Evolutionary conservation across 2,329 filamentous ascomycete genomes (phyloP), one percentile per base, ranked within the genome.

Genomic region (Colletotrichum noveboracense): DNA sequence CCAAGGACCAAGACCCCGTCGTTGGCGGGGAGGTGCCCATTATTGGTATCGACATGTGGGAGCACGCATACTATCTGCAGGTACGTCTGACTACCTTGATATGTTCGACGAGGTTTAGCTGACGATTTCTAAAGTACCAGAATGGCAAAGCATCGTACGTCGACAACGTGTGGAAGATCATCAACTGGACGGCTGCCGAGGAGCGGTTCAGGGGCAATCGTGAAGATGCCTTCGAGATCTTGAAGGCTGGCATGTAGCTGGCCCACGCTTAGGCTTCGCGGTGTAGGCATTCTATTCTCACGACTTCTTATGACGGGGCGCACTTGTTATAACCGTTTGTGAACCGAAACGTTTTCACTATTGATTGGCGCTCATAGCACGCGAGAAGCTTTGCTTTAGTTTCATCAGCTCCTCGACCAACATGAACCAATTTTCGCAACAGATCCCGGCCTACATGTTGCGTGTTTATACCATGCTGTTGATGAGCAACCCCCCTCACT

Each of bases 1-100:
- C 94, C 16, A 95, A 95, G 83, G 95, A 98, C 82, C 95, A 98
- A 86, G 95, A 97, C 81, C 93, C 93, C 1, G 90, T 95, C 6
- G 90, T 93, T 13, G 79, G 87, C 13, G 89, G 90, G 4, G 64
- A 66, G 64, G 89, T 91, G 18, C 93, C 93, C 9, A 86, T 98
- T n/a, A 88, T 96, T 55, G 95, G 95, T 0, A 89, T 98, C 3
- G 95, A 98, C 83, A 96, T 97, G 91, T 97, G 95, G 95, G 95
- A 98, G 86, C 95, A 98, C 86, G 95, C 95, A 1, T 98, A 97
- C 82, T 98, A 98, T 82, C 86, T 97, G 18, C 95, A 95, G 88
- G 92, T 93, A 76, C 78, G 86, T 66, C n/a, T 2, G 18, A 8
- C 38, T 24, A 48, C 43, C 43, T 30, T 12, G 2, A 1, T n/a